phyloP scores from a whole-genome alignment of 805 yeast genomes.

The Suhomyces vadensis region DNA sequence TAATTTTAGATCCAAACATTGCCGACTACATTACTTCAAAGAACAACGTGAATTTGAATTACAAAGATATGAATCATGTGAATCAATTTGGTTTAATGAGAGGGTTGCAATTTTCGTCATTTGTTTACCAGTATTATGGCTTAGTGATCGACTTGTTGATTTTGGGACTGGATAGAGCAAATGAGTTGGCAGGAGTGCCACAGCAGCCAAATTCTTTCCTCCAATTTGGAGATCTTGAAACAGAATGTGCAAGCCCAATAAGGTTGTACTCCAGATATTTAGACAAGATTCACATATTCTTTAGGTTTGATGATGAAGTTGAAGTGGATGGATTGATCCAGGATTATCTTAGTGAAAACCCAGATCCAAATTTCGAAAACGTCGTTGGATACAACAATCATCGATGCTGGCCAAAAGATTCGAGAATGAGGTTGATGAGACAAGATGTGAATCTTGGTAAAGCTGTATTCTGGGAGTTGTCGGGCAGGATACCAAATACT shows the following conservation, averaged over 20 bases:
- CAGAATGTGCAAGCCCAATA: conserved; percentile 73
- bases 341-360: conserved; percentile 77
- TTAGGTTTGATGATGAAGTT: conserved; percentile 72
- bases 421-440: conserved; percentile 86
- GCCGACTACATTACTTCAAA: conserved; percentile 95
- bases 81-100: conserved; percentile 85
- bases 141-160: conserved; percentile 77
- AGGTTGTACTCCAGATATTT: conserved; percentile 78
- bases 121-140: conserved; percentile 89
- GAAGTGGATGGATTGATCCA: conserved; percentile 66
- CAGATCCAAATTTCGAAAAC: conserved; percentile 90
- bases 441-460: conserved; percentile 90
- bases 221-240: conserved; percentile 59
- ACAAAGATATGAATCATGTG: conserved; percentile 93
- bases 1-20: conserved; percentile 83
- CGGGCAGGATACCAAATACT: conserved; percentile 75
- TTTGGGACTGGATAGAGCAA: conserved; percentile 83
- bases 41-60: conserved; percentile 77
- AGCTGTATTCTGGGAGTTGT: conserved; percentile 89
- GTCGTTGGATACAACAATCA: conserved; percentile 84
- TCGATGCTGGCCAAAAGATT: conserved; percentile 93
- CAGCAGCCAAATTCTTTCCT: conserved; percentile 73
- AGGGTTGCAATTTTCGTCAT: conserved; percentile 89
- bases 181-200: conserved; percentile 80
- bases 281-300: conserved; percentile 78